These are phyloP conservation scores for Pichia terricola DNA, from an alignment of 1,139 yeast species.

Conservation along the genomic window DNA sequence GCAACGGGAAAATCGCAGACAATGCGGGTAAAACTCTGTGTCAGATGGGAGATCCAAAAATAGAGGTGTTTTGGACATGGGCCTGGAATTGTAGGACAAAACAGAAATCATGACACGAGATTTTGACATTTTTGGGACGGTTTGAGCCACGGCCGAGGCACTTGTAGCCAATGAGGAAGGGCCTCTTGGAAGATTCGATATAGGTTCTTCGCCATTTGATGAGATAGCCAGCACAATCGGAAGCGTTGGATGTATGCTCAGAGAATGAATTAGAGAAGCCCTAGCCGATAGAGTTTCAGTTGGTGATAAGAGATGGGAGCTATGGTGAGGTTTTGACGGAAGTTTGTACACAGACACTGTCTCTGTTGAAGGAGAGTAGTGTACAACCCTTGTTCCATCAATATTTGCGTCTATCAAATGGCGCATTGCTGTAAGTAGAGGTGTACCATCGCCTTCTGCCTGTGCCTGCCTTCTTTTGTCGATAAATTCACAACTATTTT, in stretches of 20 bases:
- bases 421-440: not conserved
- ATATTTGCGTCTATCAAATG: not conserved
- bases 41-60: slow-evolving; percentile 1
- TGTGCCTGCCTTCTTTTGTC: not conserved
- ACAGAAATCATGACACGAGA: not conserved
- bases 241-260: slow-evolving; percentile 1
- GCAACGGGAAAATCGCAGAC: slow-evolving; percentile 7
- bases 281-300: slow-evolving; percentile 1
- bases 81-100: not conserved
- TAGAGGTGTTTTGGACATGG: slow-evolving; percentile 2
- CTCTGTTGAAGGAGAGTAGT: slow-evolving; percentile 2
- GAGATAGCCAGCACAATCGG: not conserved
- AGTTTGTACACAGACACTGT: not conserved
- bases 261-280: not conserved
- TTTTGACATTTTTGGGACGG: not conserved
- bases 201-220: not conserved
- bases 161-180: not conserved
- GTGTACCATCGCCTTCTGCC: not conserved
- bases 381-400: slow-evolving; percentile 1
- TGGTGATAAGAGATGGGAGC: not conserved
- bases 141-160: not conserved
- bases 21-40: slow-evolving; percentile 1
- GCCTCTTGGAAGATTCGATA: not conserved
- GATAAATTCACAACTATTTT: no score
- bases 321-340: not conserved